Percentiles rank a stretch among this genome's conserved stretches.
Evolutionary conservation across 768 basidiomycete genomes (phyloP).

Genomic region (Macrolepiota fuliginosa): DNA sequence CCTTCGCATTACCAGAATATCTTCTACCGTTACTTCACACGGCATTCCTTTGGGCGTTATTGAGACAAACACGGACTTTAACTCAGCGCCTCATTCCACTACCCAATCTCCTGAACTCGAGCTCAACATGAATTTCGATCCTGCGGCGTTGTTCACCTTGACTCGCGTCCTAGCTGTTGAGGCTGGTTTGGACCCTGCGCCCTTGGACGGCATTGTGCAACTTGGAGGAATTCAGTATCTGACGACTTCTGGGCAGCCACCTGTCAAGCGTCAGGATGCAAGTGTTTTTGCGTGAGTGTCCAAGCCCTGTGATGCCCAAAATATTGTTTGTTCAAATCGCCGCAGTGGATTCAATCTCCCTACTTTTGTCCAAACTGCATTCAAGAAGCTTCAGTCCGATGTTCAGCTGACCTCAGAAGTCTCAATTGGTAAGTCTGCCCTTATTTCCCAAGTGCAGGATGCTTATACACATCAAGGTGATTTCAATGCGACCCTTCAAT

Average conservation of each 20-base stretch:
- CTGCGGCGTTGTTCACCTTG: constrained; percentile 65
- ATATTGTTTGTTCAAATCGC: not conserved
- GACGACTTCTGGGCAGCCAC: constrained; percentile 30
- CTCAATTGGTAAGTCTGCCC: constrained; percentile 44
- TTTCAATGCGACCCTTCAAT: constrained; percentile 61
- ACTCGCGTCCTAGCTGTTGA: constrained; percentile 65
- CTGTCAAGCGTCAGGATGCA: constrained; percentile 31
- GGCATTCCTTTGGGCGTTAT: constrained; percentile 66
- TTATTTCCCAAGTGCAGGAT: not conserved
- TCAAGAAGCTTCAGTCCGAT: constrained; percentile 61
- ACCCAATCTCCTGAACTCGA: constrained; percentile 57
- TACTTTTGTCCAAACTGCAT: constrained; percentile 61
- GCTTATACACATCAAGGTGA: constrained; percentile 41
- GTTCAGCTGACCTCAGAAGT: constrained; percentile 54
- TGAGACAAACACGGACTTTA: constrained; percentile 47
- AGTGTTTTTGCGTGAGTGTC: constrained; percentile 53
- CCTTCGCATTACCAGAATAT: constrained; percentile 55
- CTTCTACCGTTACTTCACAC: constrained; percentile 58
- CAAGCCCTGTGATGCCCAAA: not conserved
- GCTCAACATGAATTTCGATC: constrained; percentile 67
- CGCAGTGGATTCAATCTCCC: constrained; percentile 61
- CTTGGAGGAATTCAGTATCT: constrained; percentile 69
- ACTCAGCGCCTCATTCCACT: constrained; percentile 47
- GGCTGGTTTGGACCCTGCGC: constrained; percentile 56
- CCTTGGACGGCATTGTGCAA: constrained; percentile 63